phyloP scores from a whole-genome alignment of 768 basidiomycete species.

The Auricularia heimuer region DNA sequence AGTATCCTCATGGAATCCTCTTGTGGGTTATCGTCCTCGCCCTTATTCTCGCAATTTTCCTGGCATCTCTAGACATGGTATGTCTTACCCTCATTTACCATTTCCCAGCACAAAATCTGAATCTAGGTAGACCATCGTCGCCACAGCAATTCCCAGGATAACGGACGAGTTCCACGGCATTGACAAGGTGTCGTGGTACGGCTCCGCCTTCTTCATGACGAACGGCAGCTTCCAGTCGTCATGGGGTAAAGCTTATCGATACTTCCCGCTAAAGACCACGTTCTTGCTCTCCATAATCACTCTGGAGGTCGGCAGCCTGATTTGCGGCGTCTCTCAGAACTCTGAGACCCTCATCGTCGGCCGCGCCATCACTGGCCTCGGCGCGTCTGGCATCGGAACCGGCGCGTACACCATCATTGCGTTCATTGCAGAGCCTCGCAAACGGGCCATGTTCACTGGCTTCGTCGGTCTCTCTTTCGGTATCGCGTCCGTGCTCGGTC shows the following conservation, averaged over 20 bases:
- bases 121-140: slow-evolving; percentile 1
- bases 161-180: not conserved
- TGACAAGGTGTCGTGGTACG: not conserved
- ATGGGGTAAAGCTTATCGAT: not conserved
- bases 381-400: slow-evolving; percentile 27
- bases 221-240: not conserved
- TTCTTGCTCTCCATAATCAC: slow-evolving; percentile 21
- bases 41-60: too few species aligned
- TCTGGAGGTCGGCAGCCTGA: slow-evolving; percentile 12
- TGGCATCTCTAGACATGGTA: too few species aligned
- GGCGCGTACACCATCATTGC: slow-evolving; percentile 27
- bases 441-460: slow-evolving; percentile 27
- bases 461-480: slow-evolving; percentile 29
- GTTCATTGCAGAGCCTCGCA: slow-evolving; percentile 27
- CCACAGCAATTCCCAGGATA: slow-evolving; percentile 3
- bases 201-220: slow-evolving; percentile 2
- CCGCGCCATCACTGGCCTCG: slow-evolving; percentile 43
- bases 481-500: slow-evolving; percentile 36
- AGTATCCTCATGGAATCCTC: too few species aligned
- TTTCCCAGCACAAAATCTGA: too few species aligned
- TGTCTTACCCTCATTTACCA: too few species aligned
- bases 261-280: slow-evolving; percentile 40
- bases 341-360: slow-evolving; percentile 18
- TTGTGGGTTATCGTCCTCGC: too few species aligned
- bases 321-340: slow-evolving; percentile 22